Percentiles rank a stretch among this genome's conserved stretches.
Evolutionary conservation across 2,329 filamentous ascomycete genomes (phyloP).

Genomic region (Ceratocystis harringtonii): DNA sequence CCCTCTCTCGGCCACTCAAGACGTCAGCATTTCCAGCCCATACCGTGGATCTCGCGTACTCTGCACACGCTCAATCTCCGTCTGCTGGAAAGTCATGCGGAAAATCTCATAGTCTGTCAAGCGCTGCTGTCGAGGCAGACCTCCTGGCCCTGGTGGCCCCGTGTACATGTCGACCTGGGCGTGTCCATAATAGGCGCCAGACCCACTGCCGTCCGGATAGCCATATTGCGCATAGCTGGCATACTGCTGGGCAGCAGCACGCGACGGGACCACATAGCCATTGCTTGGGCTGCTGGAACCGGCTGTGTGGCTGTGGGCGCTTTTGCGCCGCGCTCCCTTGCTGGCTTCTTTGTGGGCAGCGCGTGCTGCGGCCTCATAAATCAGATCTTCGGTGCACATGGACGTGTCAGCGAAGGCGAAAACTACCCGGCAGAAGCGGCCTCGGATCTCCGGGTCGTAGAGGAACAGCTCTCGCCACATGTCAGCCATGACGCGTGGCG

Average conservation of each 20-base stretch:
- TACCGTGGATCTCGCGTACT: conserved; percentile 40
- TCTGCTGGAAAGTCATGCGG: conserved; percentile 34
- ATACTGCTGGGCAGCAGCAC: not conserved
- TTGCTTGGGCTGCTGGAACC: conserved; percentile 17
- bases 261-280: conserved; percentile 19
- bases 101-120: conserved; percentile 39
- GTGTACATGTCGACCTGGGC: conserved; percentile 12
- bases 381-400: conserved; percentile 38
- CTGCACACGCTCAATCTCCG: conserved; percentile 36
- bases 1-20: not conserved
- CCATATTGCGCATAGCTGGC: not conserved
- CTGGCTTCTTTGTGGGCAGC: conserved; percentile 35
- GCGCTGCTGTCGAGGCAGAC: not conserved
- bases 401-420: conserved; percentile 48
- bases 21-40: conserved; percentile 35
- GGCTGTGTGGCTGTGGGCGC: conserved; percentile 13
- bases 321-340: conserved; percentile 17
- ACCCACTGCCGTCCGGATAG: conserved; percentile 23
- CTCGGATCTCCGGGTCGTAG: conserved; percentile 46
- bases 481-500: conserved; percentile 47
- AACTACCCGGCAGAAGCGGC: conserved; percentile 45
- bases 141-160: not conserved
- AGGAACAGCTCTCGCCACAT: conserved; percentile 51
- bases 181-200: conserved; percentile 21
- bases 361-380: conserved; percentile 29